phyloP scores from a whole-genome alignment of 208 protist species.

The Trypanosoma lewisi region DNA sequence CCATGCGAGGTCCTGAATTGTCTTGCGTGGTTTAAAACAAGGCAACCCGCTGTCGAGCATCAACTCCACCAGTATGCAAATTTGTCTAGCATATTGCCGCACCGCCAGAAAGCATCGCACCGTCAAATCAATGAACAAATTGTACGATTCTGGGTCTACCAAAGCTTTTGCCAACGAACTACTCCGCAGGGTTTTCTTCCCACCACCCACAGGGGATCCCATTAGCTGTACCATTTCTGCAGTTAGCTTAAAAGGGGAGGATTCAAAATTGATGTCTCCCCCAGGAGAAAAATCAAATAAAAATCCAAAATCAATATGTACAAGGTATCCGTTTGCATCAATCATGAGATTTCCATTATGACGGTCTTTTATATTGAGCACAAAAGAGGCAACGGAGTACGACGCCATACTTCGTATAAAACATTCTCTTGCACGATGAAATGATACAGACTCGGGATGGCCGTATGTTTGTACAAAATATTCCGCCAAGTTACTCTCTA shows the following conservation, averaged over 20 bases:
- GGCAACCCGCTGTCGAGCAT: slow-evolving; percentile 86
- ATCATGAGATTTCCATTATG: slow-evolving; percentile 97
- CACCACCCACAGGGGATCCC: slow-evolving; percentile 69
- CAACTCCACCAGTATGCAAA: slow-evolving; percentile 81
- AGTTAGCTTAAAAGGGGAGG: slow-evolving; percentile 92
- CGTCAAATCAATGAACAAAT: slow-evolving; percentile 74
- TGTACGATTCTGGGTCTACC: slow-evolving; percentile 81
- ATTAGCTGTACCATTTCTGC: slow-evolving; percentile 93
- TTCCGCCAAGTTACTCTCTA: slow-evolving; percentile 85
- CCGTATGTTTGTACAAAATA: slow-evolving; percentile 93
- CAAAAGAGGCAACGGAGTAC: slow-evolving; percentile 94
- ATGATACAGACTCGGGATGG: slow-evolving; percentile 68
- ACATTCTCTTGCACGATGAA: slow-evolving; percentile 85
- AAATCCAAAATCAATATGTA: slow-evolving; percentile 98
- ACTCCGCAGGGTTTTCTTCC: slow-evolving; percentile 51
- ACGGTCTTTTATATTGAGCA: slow-evolving; percentile 95
- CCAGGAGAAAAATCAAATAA: slow-evolving; percentile 94
- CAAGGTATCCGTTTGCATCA: slow-evolving; percentile 86
- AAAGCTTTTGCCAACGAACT: slow-evolving; percentile 59
- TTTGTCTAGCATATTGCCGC: slow-evolving; percentile 74
- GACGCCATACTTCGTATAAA: slow-evolving; percentile 92
- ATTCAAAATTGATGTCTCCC: slow-evolving; percentile 94
- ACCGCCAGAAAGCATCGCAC: slow-evolving; percentile 85
- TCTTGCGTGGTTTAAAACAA: slow-evolving; percentile 86
- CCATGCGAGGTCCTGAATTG: slow-evolving; percentile 65